Conservation (phyloP, 768 basidiomycete genomes). For the Rhizopogon sp. region DNA sequence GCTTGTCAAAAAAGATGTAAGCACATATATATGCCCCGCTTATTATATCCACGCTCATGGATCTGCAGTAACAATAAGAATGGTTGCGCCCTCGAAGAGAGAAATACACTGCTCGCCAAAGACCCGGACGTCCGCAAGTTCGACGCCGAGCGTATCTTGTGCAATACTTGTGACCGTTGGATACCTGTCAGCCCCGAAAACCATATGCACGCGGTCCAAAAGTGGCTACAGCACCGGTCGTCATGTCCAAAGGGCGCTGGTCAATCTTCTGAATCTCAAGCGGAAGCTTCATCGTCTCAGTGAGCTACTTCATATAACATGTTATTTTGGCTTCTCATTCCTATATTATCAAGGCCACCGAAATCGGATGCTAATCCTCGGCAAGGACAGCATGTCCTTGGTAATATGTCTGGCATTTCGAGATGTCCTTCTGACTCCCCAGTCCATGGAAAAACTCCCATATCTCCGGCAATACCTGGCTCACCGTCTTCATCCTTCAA, state of each 20-base stretch:
- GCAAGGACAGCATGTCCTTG: background rate
- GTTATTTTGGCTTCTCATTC: background rate
- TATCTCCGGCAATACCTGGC: slow-evolving; percentile 14
- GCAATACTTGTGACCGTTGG: slow-evolving; percentile 67
- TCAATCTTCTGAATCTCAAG: slow-evolving; percentile 6
- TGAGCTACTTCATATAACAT: background rate
- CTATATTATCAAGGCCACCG: background rate
- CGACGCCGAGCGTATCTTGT: slow-evolving; percentile 67
- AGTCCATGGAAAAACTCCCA: slow-evolving; percentile 2
- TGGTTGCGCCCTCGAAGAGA: slow-evolving; percentile 54
- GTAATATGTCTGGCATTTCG: background rate
- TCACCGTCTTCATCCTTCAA: slow-evolving; percentile 42
- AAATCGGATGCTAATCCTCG: background rate
- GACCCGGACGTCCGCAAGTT: slow-evolving; percentile 74
- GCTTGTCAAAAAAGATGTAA: slow-evolving; percentile 73
- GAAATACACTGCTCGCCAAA: slow-evolving; percentile 51
- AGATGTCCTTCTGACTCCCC: background rate
- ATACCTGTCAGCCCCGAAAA: slow-evolving; percentile 56
- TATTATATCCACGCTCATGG: slow-evolving; percentile 5
- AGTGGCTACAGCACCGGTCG: slow-evolving; percentile 60
- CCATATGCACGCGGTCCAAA: slow-evolving; percentile 55
- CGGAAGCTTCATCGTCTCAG: slow-evolving; percentile 17
- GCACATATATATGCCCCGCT: slow-evolving; percentile 17
- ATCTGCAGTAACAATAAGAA: slow-evolving; percentile 38
- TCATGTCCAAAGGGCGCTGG: slow-evolving; percentile 39